These are phyloP conservation scores for Sporothrix protearum DNA, from an alignment of 2,329 filamentous ascomycete genomes.

Conservation along the genomic window DNA sequence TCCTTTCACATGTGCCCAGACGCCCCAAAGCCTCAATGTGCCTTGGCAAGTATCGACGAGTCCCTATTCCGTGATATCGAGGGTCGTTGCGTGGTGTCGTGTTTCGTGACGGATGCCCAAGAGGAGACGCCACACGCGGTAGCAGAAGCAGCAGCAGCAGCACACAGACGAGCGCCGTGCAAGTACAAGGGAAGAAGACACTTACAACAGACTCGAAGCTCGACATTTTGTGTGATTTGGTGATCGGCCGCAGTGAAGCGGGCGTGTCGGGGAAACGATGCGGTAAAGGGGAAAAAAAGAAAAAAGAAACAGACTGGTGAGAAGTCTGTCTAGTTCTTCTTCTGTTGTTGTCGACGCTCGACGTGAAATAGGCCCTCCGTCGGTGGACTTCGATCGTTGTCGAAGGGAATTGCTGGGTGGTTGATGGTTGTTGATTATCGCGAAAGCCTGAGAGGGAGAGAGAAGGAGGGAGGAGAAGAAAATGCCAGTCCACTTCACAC, in stretches of 20 bases:
- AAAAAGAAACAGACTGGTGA: conserved; percentile 24
- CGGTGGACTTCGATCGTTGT: conserved; percentile 23
- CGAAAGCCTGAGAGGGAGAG: conserved; percentile 23
- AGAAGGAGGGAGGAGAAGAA: conserved; percentile 17
- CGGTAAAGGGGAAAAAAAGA: conserved; percentile 13
- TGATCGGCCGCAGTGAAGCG: conserved; percentile 27
- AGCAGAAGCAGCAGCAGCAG: background rate
- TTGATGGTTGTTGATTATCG: conserved; percentile 25
- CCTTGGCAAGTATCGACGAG: background rate
- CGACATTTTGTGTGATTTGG: conserved; percentile 52
- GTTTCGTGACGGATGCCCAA: background rate
- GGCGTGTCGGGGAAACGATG: conserved; percentile 21
- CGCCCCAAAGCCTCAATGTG: background rate
- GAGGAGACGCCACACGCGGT: background rate
- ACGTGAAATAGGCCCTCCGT: conserved; percentile 21
- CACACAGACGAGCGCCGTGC: background rate
- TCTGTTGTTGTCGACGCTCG: conserved; percentile 24
- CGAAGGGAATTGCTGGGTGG: conserved; percentile 15
- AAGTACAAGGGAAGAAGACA: conserved; percentile 34
- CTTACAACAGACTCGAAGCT: conserved; percentile 69
- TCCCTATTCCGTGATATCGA: background rate
- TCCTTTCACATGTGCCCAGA: background rate
- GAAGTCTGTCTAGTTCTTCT: conserved; percentile 19
- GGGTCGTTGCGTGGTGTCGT: background rate
- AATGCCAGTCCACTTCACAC: conserved; percentile 13